Evolutionary conservation across 2,329 filamentous ascomycete species (phyloP), one percentile per base, ranked within the genome.

Genomic region (Mycosphaerella sp.): DNA sequence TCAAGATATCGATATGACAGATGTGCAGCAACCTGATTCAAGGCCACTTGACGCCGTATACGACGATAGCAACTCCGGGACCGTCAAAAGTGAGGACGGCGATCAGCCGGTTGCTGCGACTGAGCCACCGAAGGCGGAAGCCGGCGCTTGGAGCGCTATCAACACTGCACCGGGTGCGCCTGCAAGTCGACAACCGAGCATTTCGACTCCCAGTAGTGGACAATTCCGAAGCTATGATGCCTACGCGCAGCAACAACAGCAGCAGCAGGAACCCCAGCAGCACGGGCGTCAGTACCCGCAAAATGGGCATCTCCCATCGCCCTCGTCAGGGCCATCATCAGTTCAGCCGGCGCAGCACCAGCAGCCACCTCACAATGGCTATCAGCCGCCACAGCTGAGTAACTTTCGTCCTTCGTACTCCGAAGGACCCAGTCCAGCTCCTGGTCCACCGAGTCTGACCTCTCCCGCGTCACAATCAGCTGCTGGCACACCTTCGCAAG

Each of bases 81-180:
- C 63, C 3, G 61, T 68, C 26, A 72, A 70, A 53, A 69, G 64
- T 48, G 69, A 72, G 54, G 63, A 67, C 38, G 62, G 59, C 42
- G 58, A 60, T 9, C 55, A 60, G 45, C 48, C 58, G 45, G 38
- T 53, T 23, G 39, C 54, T 40, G 53, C 62, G 46, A 52, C 58
- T 49, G 58, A 64, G 29, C 57, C 55, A n/a, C 45, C 48, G 10
- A 59, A 48, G 48, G 41, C 56, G 7, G 65, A 67, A 39, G 64
- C 66, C 42, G 69, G 70, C 32, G 62, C 68, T 2, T 73, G 70
- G 71, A 72, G 70, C 46, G 70, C 71, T 10, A 72, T 73, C 61
- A 73, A 73, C 42, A 48, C 64, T 54, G 56, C 45, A 41, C 61
- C 56, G 14, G 66, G 66, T 10, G 63, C 66, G 32, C 23, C 58